Conservation (phyloP, 805 yeast species). For the Soucietia sequanensis region DNA sequence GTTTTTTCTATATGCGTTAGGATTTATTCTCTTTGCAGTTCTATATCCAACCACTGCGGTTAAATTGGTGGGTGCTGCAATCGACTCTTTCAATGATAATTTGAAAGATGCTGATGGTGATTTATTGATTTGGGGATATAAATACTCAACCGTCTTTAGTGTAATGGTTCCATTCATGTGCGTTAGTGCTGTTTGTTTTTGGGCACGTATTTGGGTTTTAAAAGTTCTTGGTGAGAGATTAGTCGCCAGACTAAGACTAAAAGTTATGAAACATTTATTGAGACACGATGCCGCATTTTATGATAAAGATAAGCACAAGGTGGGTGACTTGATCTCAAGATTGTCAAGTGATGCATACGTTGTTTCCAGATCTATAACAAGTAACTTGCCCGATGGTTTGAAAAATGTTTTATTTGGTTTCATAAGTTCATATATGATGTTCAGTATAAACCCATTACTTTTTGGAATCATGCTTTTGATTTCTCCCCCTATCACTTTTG, state of each 20-base stretch:
- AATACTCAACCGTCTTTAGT: slow-evolving; percentile 38
- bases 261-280: slow-evolving; percentile 42
- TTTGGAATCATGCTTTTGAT: slow-evolving; percentile 44
- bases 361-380: slow-evolving; percentile 43
- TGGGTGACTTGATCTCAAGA: slow-evolving; percentile 45
- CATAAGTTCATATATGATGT: slow-evolving; percentile 45
- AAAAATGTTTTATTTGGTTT: slow-evolving; percentile 43
- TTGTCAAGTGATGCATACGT: slow-evolving; percentile 46
- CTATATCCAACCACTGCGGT: slow-evolving; percentile 44
- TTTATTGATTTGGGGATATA: slow-evolving; percentile 44
- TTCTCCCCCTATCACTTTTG: slow-evolving; percentile 46
- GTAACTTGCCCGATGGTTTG: slow-evolving; percentile 44
- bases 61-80: slow-evolving; percentile 41
- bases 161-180: slow-evolving; percentile 45
- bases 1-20: slow-evolving; percentile 38
- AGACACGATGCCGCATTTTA: slow-evolving; percentile 42
- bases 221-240: slow-evolving; percentile 42
- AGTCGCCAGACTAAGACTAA: slow-evolving; percentile 41
- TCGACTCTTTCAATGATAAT: slow-evolving; percentile 40
- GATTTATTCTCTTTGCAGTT: slow-evolving; percentile 43
- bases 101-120: slow-evolving; percentile 37
- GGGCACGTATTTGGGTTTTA: slow-evolving; percentile 47
- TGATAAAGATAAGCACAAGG: slow-evolving; percentile 44
- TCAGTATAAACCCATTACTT: slow-evolving; percentile 38
- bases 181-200: slow-evolving; percentile 42